Percentiles rank a stretch among this genome's conserved stretches.
phyloP scores from a whole-genome alignment of 768 basidiomycete species.

The Hydnum rufescens region DNA sequence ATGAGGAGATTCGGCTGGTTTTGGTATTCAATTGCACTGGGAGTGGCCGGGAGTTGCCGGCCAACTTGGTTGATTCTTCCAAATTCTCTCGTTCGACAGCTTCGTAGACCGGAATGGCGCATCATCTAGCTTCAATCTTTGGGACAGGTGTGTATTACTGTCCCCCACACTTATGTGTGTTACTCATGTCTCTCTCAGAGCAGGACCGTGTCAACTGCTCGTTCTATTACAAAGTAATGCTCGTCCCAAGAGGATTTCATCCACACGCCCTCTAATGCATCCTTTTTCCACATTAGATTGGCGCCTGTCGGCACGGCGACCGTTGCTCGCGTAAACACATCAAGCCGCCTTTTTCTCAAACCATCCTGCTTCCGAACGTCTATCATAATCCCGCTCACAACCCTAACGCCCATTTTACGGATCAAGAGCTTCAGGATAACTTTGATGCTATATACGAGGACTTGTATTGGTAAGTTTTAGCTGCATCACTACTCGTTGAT shows the following conservation, averaged over 20 bases:
- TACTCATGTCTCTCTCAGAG: slow-evolving; percentile 21
- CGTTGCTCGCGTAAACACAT: slow-evolving; percentile 98
- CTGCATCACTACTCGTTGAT: neutral
- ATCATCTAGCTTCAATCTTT: slow-evolving; percentile 72
- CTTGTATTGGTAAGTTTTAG: slow-evolving; percentile 42
- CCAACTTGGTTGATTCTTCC: too few species aligned
- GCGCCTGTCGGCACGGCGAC: slow-evolving; percentile 95
- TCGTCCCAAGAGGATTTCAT: neutral
- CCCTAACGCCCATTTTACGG: slow-evolving; percentile 69
- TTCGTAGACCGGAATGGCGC: slow-evolving; percentile 3
- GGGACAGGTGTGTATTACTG: slow-evolving; percentile 35
- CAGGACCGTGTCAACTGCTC: slow-evolving; percentile 96
- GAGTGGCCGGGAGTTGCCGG: neutral
- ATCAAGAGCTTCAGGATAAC: slow-evolving; percentile 76
- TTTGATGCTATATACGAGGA: slow-evolving; percentile 93
- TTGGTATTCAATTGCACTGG: too few species aligned
- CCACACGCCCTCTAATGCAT: slow-evolving; percentile 8
- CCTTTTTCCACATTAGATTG: slow-evolving; percentile 41
- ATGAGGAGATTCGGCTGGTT: too few species aligned
- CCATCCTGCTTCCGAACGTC: slow-evolving; percentile 88
- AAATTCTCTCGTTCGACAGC: neutral
- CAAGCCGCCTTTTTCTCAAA: slow-evolving; percentile 92
- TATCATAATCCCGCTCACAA: slow-evolving; percentile 97
- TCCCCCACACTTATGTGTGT: neutral
- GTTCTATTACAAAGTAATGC: slow-evolving; percentile 82